Evolutionary conservation across 306 rosid genomes (phyloP), one percentile per base, ranked within the genome.

Genomic region (Cyamopsis tetragonoloba): DNA sequence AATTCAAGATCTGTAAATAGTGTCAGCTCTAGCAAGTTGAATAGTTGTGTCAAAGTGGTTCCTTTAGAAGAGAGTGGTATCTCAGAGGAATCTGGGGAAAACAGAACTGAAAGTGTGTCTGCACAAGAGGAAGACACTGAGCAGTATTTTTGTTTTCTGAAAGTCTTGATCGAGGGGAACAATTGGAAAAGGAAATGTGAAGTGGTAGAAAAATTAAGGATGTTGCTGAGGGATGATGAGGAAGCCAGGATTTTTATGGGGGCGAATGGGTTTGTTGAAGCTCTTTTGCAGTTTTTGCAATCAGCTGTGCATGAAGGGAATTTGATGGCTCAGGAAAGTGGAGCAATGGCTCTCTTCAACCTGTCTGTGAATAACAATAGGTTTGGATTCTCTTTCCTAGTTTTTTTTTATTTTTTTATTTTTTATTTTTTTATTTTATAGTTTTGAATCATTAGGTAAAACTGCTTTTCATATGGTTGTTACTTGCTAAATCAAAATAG

Each of bases 321-420:
- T 73, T 75, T 24, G 61, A 68, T 58, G 56, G 89, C 97, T 75
- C 95, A 86, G 77, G 97, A 95, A 86, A 88, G 85, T 57, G 97
- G 97, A 73, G 86, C 99, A 71, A 90, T 95, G 99, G 96, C 99
- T 66, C 92, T 95, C 71, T 95, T 95, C 85, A 95, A 95, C 80
- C 87, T 95, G 61, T 91, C 99, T 47, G 97, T 95, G 71, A 82
- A 95, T 81, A 95, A 90, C 77, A 82, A 84, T 86, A 88, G 95
- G 99, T 90, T 34, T 38, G 81, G 46, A 13, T 48, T 26, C 7
- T 59, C 49, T 50, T 56, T 49, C 38, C 6, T 20, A 11, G 27
- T 54, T 62, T 69, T n/a, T n/a, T n/a, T n/a, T n/a, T n/a, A n/a
- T n/a, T n/a, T n/a, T n/a, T n/a, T n/a, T n/a, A n/a, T n/a, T n/a